Evolutionary conservation across 176 grass and related monocot species (phyloP).

Genomic region (Phoenix roebelenii): DNA sequence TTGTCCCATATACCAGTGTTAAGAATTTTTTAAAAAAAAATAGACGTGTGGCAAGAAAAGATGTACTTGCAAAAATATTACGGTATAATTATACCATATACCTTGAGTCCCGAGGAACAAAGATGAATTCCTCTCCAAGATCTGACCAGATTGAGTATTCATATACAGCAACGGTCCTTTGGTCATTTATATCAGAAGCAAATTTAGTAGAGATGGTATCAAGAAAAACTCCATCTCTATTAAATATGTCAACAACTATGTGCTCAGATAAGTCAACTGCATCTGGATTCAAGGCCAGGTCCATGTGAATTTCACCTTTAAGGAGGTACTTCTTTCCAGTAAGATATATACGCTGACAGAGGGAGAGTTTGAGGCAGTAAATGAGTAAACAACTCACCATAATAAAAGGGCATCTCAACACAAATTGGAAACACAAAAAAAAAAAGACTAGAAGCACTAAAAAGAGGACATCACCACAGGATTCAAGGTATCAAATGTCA

Average conservation of each 20-base stretch:
- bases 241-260: slow-evolving; percentile 63
- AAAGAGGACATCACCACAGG: slow-evolving; percentile 27
- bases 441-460: background rate
- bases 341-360: slow-evolving; percentile 57
- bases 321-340: slow-evolving; percentile 87
- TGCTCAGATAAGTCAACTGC: slow-evolving; percentile 44
- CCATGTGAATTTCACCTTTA: slow-evolving; percentile 75
- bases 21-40: too few species aligned
- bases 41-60: too few species aligned
- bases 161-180: slow-evolving; percentile 44
- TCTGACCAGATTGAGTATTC: slow-evolving; percentile 81
- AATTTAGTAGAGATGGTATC: slow-evolving; percentile 44
- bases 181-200: slow-evolving; percentile 37
- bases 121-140: slow-evolving; percentile 71
- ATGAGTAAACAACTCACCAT: background rate
- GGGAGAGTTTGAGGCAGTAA: slow-evolving; percentile 27
- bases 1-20: too few species aligned
- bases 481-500: slow-evolving; percentile 61
- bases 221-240: slow-evolving; percentile 36
- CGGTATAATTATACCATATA: slow-evolving; percentile 10
- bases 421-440: background rate
- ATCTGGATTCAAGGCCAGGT: slow-evolving; percentile 33
- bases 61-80: too few species aligned
- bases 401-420: background rate
- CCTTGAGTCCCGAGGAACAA: slow-evolving; percentile 70